Evolutionary conservation across 257 asterid genomes (phyloP).

Genomic region (Osmanthus fragrans): DNA sequence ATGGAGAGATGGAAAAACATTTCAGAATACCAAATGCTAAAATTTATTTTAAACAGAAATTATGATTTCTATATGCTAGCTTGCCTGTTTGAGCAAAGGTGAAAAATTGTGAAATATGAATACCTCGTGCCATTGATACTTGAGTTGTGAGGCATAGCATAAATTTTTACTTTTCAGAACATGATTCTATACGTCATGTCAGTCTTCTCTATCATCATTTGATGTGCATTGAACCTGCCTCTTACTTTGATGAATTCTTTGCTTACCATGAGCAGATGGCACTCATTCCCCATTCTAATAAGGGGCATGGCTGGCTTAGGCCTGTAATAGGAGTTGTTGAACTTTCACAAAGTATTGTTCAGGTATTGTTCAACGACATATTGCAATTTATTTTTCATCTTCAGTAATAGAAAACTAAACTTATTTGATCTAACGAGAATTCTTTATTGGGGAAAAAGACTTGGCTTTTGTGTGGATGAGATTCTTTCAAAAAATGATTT

Average conservation of each 20-base stretch:
- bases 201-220: neutral
- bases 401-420: neutral
- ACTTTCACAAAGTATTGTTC: slow-evolving; percentile 83
- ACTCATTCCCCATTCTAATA: slow-evolving; percentile 66
- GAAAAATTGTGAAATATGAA: too few species aligned
- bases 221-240: slow-evolving; percentile 11
- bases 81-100: neutral
- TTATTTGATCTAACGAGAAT: neutral
- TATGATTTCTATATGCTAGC: neutral
- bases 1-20: neutral
- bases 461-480: too few species aligned
- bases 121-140: too few species aligned
- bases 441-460: neutral
- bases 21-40: neutral
- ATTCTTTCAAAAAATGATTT: too few species aligned
- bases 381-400: neutral
- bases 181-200: neutral
- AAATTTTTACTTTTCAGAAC: too few species aligned
- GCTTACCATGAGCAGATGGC: slow-evolving; percentile 60
- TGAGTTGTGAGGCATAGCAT: neutral
- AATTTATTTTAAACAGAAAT: neutral
- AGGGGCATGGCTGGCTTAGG: slow-evolving; percentile 94
- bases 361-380: slow-evolving; percentile 48
- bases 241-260: slow-evolving; percentile 17
- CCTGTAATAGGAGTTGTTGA: slow-evolving; percentile 83